These are phyloP conservation scores for Pyrus bretschneideri DNA, from an alignment of 306 rosid genomes.

Conservation along the genomic window DNA sequence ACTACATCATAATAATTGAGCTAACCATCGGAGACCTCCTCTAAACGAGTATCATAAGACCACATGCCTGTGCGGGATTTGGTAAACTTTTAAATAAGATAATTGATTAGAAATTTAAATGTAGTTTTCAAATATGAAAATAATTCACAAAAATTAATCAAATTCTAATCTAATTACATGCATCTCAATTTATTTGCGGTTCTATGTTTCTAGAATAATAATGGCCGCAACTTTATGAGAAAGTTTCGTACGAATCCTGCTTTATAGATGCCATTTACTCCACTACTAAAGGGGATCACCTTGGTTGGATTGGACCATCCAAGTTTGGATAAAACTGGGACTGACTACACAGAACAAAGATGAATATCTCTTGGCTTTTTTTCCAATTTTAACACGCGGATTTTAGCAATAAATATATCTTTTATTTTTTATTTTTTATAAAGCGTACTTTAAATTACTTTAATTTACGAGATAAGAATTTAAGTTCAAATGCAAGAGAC, in stretches of 20 bases:
- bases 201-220: not conserved
- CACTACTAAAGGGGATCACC: conserved; percentile 1
- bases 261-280: conserved; percentile 2
- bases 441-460: no score
- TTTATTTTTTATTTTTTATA: no score
- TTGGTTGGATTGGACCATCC: conserved; percentile 4
- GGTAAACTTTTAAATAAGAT: not conserved
- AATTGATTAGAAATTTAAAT: not conserved
- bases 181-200: not conserved
- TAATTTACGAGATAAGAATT: no score
- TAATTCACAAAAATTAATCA: not conserved
- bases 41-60: no score
- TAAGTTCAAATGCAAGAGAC: not conserved
- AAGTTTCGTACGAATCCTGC: conserved; percentile 1
- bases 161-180: not conserved
- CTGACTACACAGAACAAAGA: not conserved
- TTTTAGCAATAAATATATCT: not conserved
- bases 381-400: not conserved
- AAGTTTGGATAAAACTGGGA: conserved; percentile 8
- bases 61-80: no score
- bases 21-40: no score
- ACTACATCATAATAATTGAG: no score
- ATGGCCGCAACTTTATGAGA: not conserved
- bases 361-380: not conserved
- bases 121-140: not conserved